Evolutionary conservation across 2,329 filamentous ascomycete genomes (phyloP).

Genomic region (Ophiostoma sp.): DNA sequence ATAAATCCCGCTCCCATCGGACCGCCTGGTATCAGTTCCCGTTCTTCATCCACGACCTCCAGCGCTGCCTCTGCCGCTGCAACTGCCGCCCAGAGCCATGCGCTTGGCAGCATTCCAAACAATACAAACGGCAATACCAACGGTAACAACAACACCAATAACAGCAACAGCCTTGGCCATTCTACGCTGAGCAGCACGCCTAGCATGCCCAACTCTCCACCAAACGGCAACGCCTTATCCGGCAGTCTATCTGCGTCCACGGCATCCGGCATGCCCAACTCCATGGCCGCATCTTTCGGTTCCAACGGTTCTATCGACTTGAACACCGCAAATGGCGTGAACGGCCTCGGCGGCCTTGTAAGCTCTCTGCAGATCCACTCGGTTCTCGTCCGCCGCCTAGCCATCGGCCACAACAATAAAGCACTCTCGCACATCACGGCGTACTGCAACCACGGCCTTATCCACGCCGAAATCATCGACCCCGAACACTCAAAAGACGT

Average conservation of each 20-base stretch:
- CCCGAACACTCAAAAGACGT: background rate
- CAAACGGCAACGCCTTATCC: background rate
- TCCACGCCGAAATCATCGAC: background rate
- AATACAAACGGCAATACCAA: background rate
- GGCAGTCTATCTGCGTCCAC: no score
- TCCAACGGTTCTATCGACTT: background rate
- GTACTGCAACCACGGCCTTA: background rate
- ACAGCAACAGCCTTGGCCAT: background rate
- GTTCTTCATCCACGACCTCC: background rate
- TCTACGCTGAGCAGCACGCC: background rate
- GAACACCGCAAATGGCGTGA: background rate
- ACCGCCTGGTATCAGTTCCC: background rate
- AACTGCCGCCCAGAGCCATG: background rate
- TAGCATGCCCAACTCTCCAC: background rate
- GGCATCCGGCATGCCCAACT: background rate
- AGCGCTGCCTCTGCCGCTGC: background rate
- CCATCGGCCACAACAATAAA: background rate
- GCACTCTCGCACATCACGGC: background rate
- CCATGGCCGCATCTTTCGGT: background rate
- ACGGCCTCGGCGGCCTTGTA: background rate
- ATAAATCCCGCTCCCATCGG: slow-evolving; percentile 3
- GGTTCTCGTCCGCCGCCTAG: background rate
- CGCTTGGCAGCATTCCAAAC: no score
- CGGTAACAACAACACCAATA: background rate
- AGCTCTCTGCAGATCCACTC: background rate